phyloP scores from a whole-genome alignment of 345 rosid species.

The Lumnitzera littorea region DNA sequence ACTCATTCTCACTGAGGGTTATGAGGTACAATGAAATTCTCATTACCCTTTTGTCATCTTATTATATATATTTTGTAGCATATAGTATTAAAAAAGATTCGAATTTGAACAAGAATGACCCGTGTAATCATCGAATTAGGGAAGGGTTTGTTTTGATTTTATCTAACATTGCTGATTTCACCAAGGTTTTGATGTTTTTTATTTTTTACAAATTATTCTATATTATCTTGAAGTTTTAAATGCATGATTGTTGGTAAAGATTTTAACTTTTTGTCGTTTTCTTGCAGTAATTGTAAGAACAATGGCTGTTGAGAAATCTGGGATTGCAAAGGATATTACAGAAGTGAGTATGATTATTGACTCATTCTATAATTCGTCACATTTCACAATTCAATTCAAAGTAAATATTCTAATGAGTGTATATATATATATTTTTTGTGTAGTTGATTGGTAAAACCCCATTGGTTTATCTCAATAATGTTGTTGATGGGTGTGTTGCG shows the following conservation, averaged over 20 bases:
- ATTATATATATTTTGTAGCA: too few relatives aligned
- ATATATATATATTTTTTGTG: not conserved
- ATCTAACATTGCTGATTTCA: not conserved
- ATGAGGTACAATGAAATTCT: too few relatives aligned
- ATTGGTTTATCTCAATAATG: conserved; percentile 63
- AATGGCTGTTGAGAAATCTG: conserved; percentile 42
- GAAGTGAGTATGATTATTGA: conserved; percentile 36
- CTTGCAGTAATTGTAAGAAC: conserved; percentile 20
- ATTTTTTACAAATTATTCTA: not conserved
- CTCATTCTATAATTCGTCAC: not conserved
- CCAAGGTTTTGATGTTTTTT: not conserved
- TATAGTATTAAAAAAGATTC: too few relatives aligned
- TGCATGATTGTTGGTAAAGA: not conserved
- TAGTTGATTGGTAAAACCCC: conserved; percentile 89
- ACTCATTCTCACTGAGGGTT: too few relatives aligned
- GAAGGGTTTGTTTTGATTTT: too few relatives aligned
- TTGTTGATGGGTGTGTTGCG: conserved; percentile 67
- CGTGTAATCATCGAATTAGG: too few relatives aligned
- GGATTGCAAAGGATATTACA: conserved; percentile 75
- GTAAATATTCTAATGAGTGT: not conserved
- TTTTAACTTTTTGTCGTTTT: not conserved
- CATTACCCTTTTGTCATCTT: too few relatives aligned
- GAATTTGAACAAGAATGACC: too few relatives aligned
- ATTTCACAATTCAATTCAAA: too few relatives aligned
- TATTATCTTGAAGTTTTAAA: not conserved